A percentile compares a stretch with the other conserved stretches of the same genome.
phyloP scores from a whole-genome alignment of 1,139 yeast species.

The Candida labiduridarum region DNA sequence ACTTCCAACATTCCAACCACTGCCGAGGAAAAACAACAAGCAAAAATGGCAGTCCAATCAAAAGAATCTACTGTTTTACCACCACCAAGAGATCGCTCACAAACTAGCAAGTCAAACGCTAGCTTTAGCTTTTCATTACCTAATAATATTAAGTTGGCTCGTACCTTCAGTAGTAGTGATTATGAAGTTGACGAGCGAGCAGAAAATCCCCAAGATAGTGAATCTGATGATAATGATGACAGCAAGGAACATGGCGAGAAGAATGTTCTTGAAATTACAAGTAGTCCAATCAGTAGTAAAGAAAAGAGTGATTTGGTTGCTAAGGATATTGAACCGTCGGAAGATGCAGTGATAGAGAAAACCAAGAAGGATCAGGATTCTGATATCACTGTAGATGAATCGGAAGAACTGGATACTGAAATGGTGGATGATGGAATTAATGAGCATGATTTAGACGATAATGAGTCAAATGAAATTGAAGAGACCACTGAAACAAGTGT shows the following conservation, averaged over 20 bases:
- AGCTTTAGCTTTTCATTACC: constrained; percentile 1
- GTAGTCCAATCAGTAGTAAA: too few relatives aligned
- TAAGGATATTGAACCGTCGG: too few relatives aligned
- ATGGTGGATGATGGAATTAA: not conserved
- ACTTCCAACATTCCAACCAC: not conserved
- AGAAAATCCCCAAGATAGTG: not conserved
- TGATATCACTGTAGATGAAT: too few relatives aligned
- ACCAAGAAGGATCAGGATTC: too few relatives aligned
- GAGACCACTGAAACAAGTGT: not conserved
- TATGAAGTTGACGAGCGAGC: not conserved
- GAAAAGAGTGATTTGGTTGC: too few relatives aligned
- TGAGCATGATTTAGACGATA: not conserved
- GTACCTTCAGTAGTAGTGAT: not conserved
- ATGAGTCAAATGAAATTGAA: not conserved
- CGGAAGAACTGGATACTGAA: too few relatives aligned
- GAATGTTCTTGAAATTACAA: too few relatives aligned
- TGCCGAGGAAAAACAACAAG: not conserved
- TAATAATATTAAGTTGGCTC: not conserved
- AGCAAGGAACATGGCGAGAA: not conserved
- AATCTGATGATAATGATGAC: not conserved
- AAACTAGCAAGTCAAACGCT: not conserved
- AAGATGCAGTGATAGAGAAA: too few relatives aligned
- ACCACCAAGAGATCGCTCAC: not conserved
- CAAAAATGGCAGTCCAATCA: not conserved
- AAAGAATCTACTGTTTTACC: not conserved